Evolutionary conservation across 2,329 filamentous ascomycete genomes (phyloP).

Genomic region (Dendrostoma leiphaemia): DNA sequence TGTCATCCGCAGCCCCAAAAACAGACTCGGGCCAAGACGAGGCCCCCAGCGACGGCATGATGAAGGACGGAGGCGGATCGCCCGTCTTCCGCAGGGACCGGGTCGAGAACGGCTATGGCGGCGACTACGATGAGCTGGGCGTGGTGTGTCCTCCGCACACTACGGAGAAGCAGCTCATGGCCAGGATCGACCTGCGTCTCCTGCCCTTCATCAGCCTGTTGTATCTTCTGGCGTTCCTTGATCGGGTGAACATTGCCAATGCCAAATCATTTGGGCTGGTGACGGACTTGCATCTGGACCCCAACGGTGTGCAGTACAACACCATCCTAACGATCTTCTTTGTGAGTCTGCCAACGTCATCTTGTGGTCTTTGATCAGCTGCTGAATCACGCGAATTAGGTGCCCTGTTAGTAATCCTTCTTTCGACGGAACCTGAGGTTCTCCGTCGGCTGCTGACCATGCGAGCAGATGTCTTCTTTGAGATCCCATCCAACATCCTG

Average conservation of each 20-base stretch:
- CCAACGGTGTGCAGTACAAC: constrained; percentile 65
- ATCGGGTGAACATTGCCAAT: constrained; percentile 78
- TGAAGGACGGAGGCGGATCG: constrained; percentile 4
- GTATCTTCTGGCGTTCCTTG: constrained; percentile 69
- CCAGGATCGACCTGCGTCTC: constrained; percentile 69
- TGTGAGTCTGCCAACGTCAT: constrained; percentile 34
- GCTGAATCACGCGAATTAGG: too few relatives aligned
- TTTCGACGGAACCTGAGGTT: not conserved
- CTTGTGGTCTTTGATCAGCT: too few relatives aligned
- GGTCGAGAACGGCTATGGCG: constrained; percentile 10
- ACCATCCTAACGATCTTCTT: constrained; percentile 79
- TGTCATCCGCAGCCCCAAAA: not conserved
- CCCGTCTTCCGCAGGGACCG: constrained; percentile 3
- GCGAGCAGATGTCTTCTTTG: constrained; percentile 41
- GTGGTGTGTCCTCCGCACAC: constrained; percentile 50
- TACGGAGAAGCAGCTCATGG: constrained; percentile 63
- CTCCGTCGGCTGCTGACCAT: not conserved
- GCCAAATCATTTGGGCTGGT: constrained; percentile 66
- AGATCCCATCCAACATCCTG: constrained; percentile 72
- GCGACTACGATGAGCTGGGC: constrained; percentile 30
- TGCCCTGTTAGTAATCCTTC: not conserved
- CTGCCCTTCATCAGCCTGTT: constrained; percentile 72
- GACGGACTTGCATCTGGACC: constrained; percentile 60
- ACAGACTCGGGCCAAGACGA: not conserved
- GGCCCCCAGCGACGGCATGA: not conserved